A percentile compares a stretch with the other conserved stretches of the same genome.
phyloP scores from a whole-genome alignment of 257 asterid species.

The Osmanthus fragrans region DNA sequence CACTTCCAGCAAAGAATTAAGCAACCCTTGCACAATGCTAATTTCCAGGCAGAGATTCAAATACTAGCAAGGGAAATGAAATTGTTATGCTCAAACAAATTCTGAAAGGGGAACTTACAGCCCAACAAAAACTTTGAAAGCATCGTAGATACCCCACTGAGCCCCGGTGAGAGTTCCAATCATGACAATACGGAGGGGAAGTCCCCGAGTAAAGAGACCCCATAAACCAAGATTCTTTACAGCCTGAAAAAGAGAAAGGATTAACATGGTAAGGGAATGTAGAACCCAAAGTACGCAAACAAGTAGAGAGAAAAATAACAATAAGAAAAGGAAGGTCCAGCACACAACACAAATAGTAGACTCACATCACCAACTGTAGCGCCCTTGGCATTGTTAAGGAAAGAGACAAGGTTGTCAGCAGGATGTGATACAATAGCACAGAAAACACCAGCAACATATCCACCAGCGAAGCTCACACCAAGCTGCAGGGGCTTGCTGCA shows the following conservation, averaged over 20 bases:
- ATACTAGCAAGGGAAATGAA: neutral
- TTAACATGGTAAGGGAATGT: neutral
- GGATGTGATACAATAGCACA: constrained; percentile 92
- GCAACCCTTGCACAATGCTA: too few relatives aligned
- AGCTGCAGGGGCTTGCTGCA: constrained; percentile 78
- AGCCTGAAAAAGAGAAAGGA: constrained; percentile 45
- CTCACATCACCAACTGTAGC: constrained; percentile 90
- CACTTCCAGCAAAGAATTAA: neutral
- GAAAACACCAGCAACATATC: constrained; percentile 79
- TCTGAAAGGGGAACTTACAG: constrained; percentile 53
- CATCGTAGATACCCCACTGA: constrained; percentile 95
- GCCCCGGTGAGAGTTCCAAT: constrained; percentile 96
- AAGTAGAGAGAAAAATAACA: neutral
- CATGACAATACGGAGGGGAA: constrained; percentile 95
- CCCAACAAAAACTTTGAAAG: constrained; percentile 90
- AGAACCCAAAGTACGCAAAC: neutral
- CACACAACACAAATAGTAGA: constrained; percentile 6
- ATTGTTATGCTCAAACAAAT: neutral
- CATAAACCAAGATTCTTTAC: constrained; percentile 69
- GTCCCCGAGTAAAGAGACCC: constrained; percentile 89
- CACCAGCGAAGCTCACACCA: constrained; percentile 92
- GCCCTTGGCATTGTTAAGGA: constrained; percentile 92
- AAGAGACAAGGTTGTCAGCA: constrained; percentile 88
- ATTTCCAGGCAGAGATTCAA: too few relatives aligned
- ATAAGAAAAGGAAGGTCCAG: neutral